Evolutionary conservation across 2,329 filamentous ascomycete genomes (phyloP).

Genomic region (Penicillium brasilianum): DNA sequence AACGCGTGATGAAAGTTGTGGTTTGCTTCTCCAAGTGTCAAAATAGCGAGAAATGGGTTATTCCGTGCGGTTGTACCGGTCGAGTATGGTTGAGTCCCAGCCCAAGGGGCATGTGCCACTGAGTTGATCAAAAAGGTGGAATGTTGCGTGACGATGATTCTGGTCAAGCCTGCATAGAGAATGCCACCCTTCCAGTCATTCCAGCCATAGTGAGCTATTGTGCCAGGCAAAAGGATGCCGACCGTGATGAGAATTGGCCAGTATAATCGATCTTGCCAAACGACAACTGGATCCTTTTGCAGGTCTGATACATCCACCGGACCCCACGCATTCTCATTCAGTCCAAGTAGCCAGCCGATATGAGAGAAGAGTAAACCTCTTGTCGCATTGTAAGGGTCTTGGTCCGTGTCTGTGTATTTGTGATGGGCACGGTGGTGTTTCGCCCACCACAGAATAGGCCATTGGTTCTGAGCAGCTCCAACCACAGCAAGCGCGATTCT

Average conservation of each 20-base stretch:
- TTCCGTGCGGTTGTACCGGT: conserved; percentile 9
- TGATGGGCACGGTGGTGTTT: conserved; percentile 16
- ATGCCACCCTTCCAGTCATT: conserved; percentile 10
- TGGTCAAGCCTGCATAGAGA: background rate
- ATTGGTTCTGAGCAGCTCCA: conserved; percentile 13
- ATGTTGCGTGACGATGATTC: conserved; percentile 1
- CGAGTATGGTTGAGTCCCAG: conserved; percentile 11
- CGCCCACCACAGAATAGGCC: conserved; percentile 13
- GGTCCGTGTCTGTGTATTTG: conserved; percentile 12
- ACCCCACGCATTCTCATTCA: conserved; percentile 7
- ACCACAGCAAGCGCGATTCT: conserved; percentile 8
- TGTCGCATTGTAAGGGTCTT: conserved; percentile 15
- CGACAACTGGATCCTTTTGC: conserved; percentile 6
- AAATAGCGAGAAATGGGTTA: conserved; percentile 3
- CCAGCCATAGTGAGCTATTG: conserved; percentile 8
- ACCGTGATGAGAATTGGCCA: background rate
- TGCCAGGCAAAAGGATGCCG: conserved; percentile 3
- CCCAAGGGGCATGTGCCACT: conserved; percentile 13
- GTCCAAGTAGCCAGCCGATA: conserved; percentile 14
- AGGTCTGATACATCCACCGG: conserved; percentile 12
- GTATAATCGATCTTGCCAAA: conserved; percentile 12
- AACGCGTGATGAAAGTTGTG: conserved; percentile 19
- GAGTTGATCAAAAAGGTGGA: conserved; percentile 15
- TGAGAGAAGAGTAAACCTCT: conserved; percentile 11
- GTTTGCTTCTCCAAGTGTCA: conserved; percentile 10